Percentiles rank a stretch among this genome's conserved stretches.
Conservation (phyloP, 2,329 filamentous ascomycete species). For the Hirsutella rhossiliensis region DNA sequence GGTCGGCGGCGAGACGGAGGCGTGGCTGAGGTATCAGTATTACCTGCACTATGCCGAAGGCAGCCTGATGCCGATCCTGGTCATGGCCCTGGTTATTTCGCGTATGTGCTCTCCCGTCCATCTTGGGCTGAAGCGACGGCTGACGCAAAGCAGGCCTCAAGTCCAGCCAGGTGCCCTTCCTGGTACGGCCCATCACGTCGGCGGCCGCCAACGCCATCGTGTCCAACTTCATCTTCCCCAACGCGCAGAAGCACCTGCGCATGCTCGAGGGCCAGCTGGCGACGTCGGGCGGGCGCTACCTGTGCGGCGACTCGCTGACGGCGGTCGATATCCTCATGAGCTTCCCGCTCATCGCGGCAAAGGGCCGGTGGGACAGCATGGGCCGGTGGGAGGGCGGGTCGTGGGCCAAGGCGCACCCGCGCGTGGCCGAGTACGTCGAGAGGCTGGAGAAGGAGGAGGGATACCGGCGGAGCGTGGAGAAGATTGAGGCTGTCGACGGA, state of each 20-base stretch:
- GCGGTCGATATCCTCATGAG: slow-evolving; percentile 42
- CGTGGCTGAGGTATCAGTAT: slow-evolving; percentile 49
- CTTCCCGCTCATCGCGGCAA: slow-evolving; percentile 35
- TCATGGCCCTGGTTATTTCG: slow-evolving; percentile 49
- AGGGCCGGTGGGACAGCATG: slow-evolving; percentile 25
- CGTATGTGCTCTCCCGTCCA: slow-evolving; percentile 20
- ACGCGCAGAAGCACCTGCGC: slow-evolving; percentile 32
- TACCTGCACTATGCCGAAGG: slow-evolving; percentile 81
- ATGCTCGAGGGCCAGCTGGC: slow-evolving; percentile 37
- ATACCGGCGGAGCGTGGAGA: slow-evolving; percentile 33
- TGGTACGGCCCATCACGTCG: slow-evolving; percentile 38
- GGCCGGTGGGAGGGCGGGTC: slow-evolving; percentile 28
- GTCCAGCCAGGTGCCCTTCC: slow-evolving; percentile 34
- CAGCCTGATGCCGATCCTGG: slow-evolving; percentile 61
- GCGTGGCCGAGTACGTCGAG: slow-evolving; percentile 33
- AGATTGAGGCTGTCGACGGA: slow-evolving; percentile 37
- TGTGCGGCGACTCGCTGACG: slow-evolving; percentile 36
- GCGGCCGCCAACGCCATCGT: slow-evolving; percentile 30
- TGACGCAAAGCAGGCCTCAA: slow-evolving; percentile 27
- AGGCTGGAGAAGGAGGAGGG: slow-evolving; percentile 32
- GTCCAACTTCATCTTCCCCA: slow-evolving; percentile 31
- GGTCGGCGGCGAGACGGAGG: slow-evolving; percentile 48
- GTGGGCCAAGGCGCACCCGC: slow-evolving; percentile 28
- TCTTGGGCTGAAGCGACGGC: neutral
- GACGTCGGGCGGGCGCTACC: slow-evolving; percentile 31